Base-by-base conservation (phyloP, 2,329 filamentous ascomycete genomes). In the Paracoccidioides brasiliensis region DNA sequence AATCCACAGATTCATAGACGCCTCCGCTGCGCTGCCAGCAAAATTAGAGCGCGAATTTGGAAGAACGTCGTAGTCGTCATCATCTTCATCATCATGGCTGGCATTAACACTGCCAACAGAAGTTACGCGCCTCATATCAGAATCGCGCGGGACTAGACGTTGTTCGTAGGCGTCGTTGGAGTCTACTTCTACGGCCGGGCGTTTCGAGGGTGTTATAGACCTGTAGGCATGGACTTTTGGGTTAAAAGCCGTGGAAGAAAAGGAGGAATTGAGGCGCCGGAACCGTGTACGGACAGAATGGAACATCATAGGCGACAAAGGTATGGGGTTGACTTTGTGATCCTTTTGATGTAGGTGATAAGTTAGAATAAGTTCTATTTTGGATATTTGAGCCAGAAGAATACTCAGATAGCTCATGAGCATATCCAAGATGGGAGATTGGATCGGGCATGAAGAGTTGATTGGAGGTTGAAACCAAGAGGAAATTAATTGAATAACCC, bases 211-310 rank as follows among this genome's bases (percentile, higher is more conserved):
- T 28, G 35, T 5, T 6, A 5, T 51, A 35, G 35, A 40, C 40
- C 15, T n/a, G 50, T 52, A 42, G 22, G 6, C 38, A 15, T 33
- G 15, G 7, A 28, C 12, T 42, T 52, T 52, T 30, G 50, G 50
- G 38, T 22, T 7, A 32, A 52, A 38, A 7, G 42, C 37, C 28
- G 50, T 32, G 14, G 50, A 52, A 15, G 40, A 6, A 2, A 50
- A 35, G 42, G 54, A 42, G 40, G 45, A 45, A 49, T 52, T 56
- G 10, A 52, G 63, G 63, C 30, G 63, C 64, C 42, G 64, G 65
- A 48, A 65, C 67, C 53, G 52, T 7, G 50, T 33, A n/a, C 2
- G 78, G 78, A 35, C 70, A 72, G 14, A 84, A 7, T 45, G 48
- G 54, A 56, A 46, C 38, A 37, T 37, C 49, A 52, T 22, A 8